phyloP scores from a whole-genome alignment of 495 filamentous ascomycete genomes.

The Apodospora peruviana region DNA sequence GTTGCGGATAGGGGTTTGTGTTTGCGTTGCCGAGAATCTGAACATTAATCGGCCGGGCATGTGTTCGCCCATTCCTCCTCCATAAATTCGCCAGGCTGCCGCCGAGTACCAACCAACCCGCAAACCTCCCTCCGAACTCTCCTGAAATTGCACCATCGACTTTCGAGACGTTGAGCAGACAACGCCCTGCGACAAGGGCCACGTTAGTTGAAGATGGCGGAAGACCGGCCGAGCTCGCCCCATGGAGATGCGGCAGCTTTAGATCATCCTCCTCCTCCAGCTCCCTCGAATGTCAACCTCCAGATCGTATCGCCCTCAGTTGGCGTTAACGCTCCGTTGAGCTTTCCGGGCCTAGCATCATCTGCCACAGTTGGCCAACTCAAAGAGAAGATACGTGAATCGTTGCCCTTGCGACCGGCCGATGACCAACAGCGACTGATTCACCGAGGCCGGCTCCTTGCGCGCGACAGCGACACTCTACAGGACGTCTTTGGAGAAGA shows the following conservation, averaged over 20 bases:
- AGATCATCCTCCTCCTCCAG: too few relatives aligned
- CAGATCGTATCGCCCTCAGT: conserved; percentile 61
- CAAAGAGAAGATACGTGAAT: conserved; percentile 53
- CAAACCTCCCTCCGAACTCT: too few relatives aligned
- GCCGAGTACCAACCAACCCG: too few relatives aligned
- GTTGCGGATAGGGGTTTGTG: too few relatives aligned
- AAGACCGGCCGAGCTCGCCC: conserved; percentile 6
- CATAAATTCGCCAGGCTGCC: too few relatives aligned
- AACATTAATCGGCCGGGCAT: too few relatives aligned
- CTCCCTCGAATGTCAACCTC: conserved; percentile 42
- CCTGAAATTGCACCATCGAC: too few relatives aligned
- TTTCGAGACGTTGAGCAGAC: too few relatives aligned
- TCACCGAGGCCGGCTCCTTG: conserved; percentile 56
- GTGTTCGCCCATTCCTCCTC: too few relatives aligned
- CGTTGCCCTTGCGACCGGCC: conserved; percentile 47
- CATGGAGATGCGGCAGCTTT: conserved; percentile 10
- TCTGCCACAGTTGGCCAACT: conserved; percentile 55
- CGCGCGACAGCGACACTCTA: conserved; percentile 49
- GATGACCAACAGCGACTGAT: conserved; percentile 59
- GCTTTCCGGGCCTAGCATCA: conserved; percentile 46
- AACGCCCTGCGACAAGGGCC: too few relatives aligned
- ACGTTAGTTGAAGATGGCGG: conserved; percentile 16
- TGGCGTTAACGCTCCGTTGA: conserved; percentile 50
- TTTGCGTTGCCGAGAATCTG: too few relatives aligned
- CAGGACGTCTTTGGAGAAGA: conserved; percentile 51